phyloP scores from a whole-genome alignment of 306 rosid genomes.

The Clitoria ternatea region DNA sequence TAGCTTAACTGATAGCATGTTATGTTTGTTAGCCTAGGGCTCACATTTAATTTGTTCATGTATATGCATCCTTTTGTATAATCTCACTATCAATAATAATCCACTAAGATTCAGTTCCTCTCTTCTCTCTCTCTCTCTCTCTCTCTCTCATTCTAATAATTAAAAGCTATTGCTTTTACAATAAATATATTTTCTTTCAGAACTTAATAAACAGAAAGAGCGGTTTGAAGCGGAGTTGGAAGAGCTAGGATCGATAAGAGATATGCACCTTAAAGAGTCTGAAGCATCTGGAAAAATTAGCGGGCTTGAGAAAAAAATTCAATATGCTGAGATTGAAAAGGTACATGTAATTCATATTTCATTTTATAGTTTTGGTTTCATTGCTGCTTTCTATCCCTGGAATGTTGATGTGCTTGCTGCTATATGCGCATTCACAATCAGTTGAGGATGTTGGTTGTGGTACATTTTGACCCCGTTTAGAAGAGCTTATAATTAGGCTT shows the following conservation, averaged over 20 bases:
- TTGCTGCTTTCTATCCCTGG: background rate
- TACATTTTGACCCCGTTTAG: background rate
- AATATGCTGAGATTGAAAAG: conserved; percentile 95
- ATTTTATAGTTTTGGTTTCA: background rate
- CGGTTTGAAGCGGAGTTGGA: conserved; percentile 81
- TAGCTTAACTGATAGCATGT: no score
- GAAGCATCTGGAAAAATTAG: conserved; percentile 88
- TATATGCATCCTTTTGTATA: no score
- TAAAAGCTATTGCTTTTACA: conserved; percentile 20
- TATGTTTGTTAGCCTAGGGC: no score
- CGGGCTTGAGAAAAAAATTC: conserved; percentile 93
- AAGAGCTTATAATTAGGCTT: background rate
- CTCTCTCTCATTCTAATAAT: no score
- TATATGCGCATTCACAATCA: background rate
- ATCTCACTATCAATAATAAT: no score
- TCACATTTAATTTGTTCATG: no score
- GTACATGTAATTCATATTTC: conserved; percentile 36
- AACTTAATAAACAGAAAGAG: conserved; percentile 70
- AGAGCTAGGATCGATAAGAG: conserved; percentile 89
- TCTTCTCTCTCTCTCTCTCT: no score
- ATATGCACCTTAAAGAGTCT: conserved; percentile 96
- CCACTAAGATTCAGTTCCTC: no score
- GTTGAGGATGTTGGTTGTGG: background rate
- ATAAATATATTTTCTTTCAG: conserved; percentile 42
- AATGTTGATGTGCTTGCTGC: conserved; percentile 9